Evolutionary conservation across 2,329 filamentous ascomycete genomes (phyloP).

Genomic region (Talaromyces atroroseus): DNA sequence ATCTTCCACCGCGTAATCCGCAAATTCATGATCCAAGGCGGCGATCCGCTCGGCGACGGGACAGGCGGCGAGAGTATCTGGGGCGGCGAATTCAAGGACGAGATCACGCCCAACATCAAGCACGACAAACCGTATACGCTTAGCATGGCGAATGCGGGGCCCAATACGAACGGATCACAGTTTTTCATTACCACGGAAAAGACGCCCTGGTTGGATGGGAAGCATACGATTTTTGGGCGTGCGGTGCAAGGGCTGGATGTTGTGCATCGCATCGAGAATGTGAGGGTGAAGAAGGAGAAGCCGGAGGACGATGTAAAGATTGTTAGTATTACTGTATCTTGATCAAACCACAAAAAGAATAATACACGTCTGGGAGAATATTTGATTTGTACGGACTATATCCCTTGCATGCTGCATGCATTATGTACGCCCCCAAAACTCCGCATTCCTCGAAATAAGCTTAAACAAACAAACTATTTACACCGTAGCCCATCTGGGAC

Average conservation of each 20-base stretch:
- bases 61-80: constrained; percentile 89
- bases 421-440: too few species aligned
- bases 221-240: constrained; percentile 93
- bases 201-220: constrained; percentile 91
- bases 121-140: constrained; percentile 96
- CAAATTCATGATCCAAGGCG: constrained; percentile 94
- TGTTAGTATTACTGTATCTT: constrained; percentile 62
- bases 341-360: neutral
- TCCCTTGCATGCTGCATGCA: too few species aligned
- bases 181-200: constrained; percentile 99
- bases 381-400: too few species aligned
- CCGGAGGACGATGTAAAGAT: constrained; percentile 98
- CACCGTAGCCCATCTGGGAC: neutral
- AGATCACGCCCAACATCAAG: constrained; percentile 74
- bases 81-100: constrained; percentile 88
- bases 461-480: neutral
- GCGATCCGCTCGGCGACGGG: constrained; percentile 81
- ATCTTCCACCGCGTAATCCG: constrained; percentile 96
- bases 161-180: constrained; percentile 90
- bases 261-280: constrained; percentile 91
- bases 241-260: constrained; percentile 89
- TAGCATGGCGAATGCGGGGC: constrained; percentile 96
- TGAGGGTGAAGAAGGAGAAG: constrained; percentile 81
- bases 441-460: neutral
- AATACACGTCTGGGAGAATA: too few species aligned